These are phyloP conservation scores for Fusarium succisae DNA, from an alignment of 2,329 filamentous ascomycete genomes.

Conservation along the genomic window DNA sequence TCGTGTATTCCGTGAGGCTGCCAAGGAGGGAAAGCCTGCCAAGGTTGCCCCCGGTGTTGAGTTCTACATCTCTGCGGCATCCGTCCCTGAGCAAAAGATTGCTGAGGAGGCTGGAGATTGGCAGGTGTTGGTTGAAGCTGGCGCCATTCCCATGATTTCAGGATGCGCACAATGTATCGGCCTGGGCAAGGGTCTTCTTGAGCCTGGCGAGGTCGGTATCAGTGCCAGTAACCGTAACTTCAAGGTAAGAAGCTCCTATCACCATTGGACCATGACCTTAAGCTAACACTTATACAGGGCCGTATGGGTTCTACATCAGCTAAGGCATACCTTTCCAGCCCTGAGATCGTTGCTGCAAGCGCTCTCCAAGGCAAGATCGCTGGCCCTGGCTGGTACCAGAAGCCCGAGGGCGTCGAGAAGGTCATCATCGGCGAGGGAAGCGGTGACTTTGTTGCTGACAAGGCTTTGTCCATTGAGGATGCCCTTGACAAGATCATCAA, in stretches of 20 bases:
- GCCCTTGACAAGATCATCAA: slow-evolving; percentile 76
- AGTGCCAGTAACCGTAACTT: slow-evolving; percentile 58
- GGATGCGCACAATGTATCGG: slow-evolving; percentile 90
- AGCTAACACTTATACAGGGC: slow-evolving; percentile 59
- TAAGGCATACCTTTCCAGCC: slow-evolving; percentile 86
- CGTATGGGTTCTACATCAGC: slow-evolving; percentile 76
- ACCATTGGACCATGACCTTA: rapidly evolving
- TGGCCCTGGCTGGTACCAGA: slow-evolving; percentile 81
- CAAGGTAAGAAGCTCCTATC: neutral
- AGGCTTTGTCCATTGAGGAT: slow-evolving; percentile 73
- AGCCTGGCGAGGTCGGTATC: slow-evolving; percentile 88
- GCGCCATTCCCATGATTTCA: slow-evolving; percentile 73
- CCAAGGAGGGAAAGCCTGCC: slow-evolving; percentile 69
- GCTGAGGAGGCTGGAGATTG: slow-evolving; percentile 87
- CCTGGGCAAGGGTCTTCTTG: slow-evolving; percentile 79
- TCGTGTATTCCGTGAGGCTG: slow-evolving; percentile 80
- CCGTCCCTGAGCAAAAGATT: slow-evolving; percentile 75
- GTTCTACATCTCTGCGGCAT: slow-evolving; percentile 92
- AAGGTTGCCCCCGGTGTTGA: slow-evolving; percentile 80
- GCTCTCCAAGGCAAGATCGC: slow-evolving; percentile 77
- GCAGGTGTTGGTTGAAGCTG: slow-evolving; percentile 82
- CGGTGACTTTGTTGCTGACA: slow-evolving; percentile 70
- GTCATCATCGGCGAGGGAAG: slow-evolving; percentile 77
- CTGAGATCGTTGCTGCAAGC: slow-evolving; percentile 91
- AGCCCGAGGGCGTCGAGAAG: slow-evolving; percentile 73